Percentiles rank a stretch among this genome's conserved stretches.
Evolutionary conservation across 306 rosid genomes (phyloP).

Genomic region (Vigna mungo): DNA sequence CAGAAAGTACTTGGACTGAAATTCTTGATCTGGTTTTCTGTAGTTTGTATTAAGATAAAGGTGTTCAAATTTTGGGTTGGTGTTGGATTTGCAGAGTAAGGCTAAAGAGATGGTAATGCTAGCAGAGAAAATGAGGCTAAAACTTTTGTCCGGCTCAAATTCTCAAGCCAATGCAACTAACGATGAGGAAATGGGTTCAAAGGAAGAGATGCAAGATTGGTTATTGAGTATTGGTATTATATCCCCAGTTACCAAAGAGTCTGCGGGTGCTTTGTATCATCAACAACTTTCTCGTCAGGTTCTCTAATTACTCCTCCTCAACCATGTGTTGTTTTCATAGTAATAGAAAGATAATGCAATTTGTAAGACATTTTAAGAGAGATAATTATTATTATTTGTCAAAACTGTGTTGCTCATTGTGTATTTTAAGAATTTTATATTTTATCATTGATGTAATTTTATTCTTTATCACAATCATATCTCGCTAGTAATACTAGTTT

Average conservation of each 20-base stretch:
- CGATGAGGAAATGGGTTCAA: slow-evolving; percentile 92
- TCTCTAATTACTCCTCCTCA: slow-evolving; percentile 32
- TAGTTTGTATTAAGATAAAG: slow-evolving; percentile 11
- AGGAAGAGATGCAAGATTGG: slow-evolving; percentile 98
- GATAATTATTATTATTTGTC: too few species aligned
- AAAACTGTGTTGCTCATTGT: too few species aligned
- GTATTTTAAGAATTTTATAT: too few species aligned
- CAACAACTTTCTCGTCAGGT: slow-evolving; percentile 98
- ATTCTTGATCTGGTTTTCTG: neutral
- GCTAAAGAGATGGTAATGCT: slow-evolving; percentile 98
- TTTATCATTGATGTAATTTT: too few species aligned
- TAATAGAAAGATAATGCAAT: slow-evolving; percentile 26
- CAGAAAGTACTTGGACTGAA: slow-evolving; percentile 6
- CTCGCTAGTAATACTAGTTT: too few species aligned
- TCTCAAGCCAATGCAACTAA: slow-evolving; percentile 61
- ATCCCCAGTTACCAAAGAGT: slow-evolving; percentile 98
- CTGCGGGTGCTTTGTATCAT: slow-evolving; percentile 96
- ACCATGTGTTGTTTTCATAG: neutral
- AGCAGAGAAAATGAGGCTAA: slow-evolving; percentile 97
- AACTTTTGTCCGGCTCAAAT: slow-evolving; percentile 77
- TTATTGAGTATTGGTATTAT: slow-evolving; percentile 90
- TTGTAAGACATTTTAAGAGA: slow-evolving; percentile 15
- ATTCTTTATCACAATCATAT: too few species aligned
- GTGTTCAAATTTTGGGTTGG: slow-evolving; percentile 31
- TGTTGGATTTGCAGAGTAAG: slow-evolving; percentile 76